These are phyloP conservation scores for Amanita pallidorosea DNA, from an alignment of 768 basidiomycete genomes.

Conservation along the genomic window DNA sequence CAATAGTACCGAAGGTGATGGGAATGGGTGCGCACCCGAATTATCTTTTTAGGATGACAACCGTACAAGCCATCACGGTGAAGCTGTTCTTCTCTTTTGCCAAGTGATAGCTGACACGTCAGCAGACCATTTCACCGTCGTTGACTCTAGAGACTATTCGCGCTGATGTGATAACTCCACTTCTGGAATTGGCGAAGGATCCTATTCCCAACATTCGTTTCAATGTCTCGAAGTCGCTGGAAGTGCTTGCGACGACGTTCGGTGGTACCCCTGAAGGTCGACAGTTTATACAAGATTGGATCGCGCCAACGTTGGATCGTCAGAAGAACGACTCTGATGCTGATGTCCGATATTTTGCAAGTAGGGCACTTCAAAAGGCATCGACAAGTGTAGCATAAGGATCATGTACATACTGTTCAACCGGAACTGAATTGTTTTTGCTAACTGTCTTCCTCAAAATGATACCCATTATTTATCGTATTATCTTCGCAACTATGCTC, in stretches of 20 bases:
- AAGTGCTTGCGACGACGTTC: constrained; percentile 73
- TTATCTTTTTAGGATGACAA: constrained; percentile 97
- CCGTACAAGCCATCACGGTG: constrained; percentile 96
- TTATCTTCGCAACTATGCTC: neutral
- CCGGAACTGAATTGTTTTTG: neutral
- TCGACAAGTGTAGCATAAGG: constrained; percentile 9
- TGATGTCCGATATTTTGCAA: constrained; percentile 92
- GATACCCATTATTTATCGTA: neutral
- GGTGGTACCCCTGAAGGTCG: constrained; percentile 56
- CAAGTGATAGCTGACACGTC: constrained; percentile 3
- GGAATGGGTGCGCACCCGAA: constrained; percentile 96
- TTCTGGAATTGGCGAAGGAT: constrained; percentile 76
- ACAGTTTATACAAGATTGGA: constrained; percentile 60
- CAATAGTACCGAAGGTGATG: constrained; percentile 95
- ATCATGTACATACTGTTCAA: neutral
- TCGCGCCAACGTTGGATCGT: constrained; percentile 77
- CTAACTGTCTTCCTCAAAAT: neutral
- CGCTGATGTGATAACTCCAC: constrained; percentile 73
- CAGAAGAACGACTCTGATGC: constrained; percentile 86
- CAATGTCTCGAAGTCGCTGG: constrained; percentile 93
- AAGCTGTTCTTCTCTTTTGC: constrained; percentile 10
- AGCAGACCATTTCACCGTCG: constrained; percentile 88
- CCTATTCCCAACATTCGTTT: constrained; percentile 99
- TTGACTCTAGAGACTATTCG: constrained; percentile 77
- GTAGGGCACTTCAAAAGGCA: constrained; percentile 62